Evolutionary conservation across 257 asterid genomes (phyloP).

Genomic region (Solanum acaule): DNA sequence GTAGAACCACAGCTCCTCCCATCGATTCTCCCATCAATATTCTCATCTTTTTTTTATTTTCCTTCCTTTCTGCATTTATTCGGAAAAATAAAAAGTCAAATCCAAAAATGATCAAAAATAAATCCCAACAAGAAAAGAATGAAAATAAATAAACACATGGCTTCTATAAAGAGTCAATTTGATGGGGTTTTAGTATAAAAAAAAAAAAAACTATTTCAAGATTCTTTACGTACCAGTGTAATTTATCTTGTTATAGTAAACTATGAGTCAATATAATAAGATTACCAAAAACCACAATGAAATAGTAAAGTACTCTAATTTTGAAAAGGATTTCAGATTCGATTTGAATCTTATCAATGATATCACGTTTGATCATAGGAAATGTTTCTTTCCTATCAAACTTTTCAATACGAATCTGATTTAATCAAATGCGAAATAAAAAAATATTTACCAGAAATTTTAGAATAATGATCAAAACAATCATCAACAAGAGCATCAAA

Average conservation of each 20-base stretch:
- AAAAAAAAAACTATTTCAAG: neutral
- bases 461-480: slow-evolving; percentile 40
- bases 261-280: neutral
- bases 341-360: neutral
- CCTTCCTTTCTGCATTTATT: slow-evolving; percentile 32
- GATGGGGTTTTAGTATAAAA: neutral
- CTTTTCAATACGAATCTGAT: neutral
- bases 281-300: neutral
- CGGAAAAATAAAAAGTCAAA: neutral
- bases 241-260: neutral
- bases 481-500: slow-evolving; percentile 46
- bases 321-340: neutral
- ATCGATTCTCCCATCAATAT: slow-evolving; percentile 65
- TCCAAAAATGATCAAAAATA: neutral
- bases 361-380: neutral
- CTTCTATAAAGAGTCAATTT: neutral
- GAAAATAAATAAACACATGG: neutral
- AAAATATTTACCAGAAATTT: slow-evolving; percentile 26
- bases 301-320: neutral
- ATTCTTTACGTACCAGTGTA: neutral
- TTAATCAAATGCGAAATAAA: neutral
- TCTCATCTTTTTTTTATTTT: slow-evolving; percentile 43
- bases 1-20: slow-evolving; percentile 64
- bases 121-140: neutral
- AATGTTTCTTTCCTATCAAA: neutral